phyloP scores from a whole-genome alignment of 169 alveolate species.

The Plasmodium chabaudi region DNA sequence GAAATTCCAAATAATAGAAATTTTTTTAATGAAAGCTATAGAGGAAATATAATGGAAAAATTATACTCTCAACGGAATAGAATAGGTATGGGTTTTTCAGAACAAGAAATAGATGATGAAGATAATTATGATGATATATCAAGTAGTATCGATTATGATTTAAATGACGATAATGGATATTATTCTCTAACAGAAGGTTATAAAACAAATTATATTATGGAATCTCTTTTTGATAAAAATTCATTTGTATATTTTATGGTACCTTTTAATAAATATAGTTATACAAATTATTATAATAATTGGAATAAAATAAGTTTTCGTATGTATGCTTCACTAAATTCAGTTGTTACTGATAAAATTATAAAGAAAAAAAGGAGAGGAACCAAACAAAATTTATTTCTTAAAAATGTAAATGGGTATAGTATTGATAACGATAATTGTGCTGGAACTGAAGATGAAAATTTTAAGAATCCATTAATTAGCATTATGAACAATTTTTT shows the following conservation, averaged over 20 bases:
- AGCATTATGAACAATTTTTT: conserved; percentile 59
- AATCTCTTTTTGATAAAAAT: conserved; percentile 69
- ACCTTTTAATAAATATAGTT: conserved; percentile 68
- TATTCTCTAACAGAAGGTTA: conserved; percentile 68
- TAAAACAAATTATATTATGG: conserved; percentile 72
- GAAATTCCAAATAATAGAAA: too few relatives aligned
- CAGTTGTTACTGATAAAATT: neutral
- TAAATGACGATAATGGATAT: conserved; percentile 32
- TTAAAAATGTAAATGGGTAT: neutral
- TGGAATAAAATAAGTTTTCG: conserved; percentile 75
- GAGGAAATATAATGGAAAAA: too few relatives aligned
- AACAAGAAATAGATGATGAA: too few relatives aligned
- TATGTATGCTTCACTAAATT: conserved; percentile 64
- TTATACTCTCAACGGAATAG: too few relatives aligned
- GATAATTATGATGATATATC: conserved; percentile 14
- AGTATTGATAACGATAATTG: neutral
- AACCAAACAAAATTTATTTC: neutral
- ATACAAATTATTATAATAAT: conserved; percentile 64
- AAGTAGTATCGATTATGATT: conserved; percentile 17
- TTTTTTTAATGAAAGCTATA: too few relatives aligned
- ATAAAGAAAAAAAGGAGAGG: conserved; percentile 33
- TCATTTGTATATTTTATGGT: conserved; percentile 67
- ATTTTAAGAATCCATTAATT: conserved; percentile 48
- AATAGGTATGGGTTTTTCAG: too few relatives aligned
- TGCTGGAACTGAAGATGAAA: conserved; percentile 1